phyloP scores from a whole-genome alignment of 1,284 basidiomycete genomes.

The Cryptococcus sp. region DNA sequence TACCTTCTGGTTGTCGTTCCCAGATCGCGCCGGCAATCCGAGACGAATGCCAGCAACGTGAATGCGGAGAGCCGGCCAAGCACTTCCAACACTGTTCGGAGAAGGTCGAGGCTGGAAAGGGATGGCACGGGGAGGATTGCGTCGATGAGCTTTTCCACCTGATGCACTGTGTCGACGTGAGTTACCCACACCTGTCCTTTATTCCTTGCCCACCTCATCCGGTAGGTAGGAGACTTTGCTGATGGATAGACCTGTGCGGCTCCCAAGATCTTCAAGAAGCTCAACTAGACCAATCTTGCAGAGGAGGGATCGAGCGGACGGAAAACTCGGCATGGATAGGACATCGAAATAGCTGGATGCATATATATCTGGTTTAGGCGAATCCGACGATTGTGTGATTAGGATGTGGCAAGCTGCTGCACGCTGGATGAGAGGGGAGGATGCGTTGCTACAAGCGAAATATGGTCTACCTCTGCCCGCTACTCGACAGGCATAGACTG shows the following conservation, averaged over 20 bases:
- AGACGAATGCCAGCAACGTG: constrained; percentile 66
- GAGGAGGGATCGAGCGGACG: too few relatives aligned
- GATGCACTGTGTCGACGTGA: constrained; percentile 83
- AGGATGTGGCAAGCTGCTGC: too few relatives aligned
- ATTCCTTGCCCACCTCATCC: background rate
- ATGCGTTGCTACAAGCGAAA: too few relatives aligned
- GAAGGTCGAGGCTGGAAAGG: constrained; percentile 66
- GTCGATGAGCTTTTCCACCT: constrained; percentile 66
- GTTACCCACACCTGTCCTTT: constrained; percentile 27
- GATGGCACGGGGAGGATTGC: constrained; percentile 81
- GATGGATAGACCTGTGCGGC: constrained; percentile 62
- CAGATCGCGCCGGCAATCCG: constrained; percentile 63
- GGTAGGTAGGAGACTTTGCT: background rate
- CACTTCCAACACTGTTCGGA: constrained; percentile 90
- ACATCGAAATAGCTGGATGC: background rate
- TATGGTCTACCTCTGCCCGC: too few relatives aligned
- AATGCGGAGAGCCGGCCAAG: constrained; percentile 65
- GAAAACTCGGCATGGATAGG: too few relatives aligned
- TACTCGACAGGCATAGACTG: constrained; percentile 78
- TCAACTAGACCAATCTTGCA: constrained; percentile 35
- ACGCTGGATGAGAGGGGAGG: too few relatives aligned
- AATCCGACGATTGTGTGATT: too few relatives aligned
- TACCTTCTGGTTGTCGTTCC: background rate
- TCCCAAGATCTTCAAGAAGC: constrained; percentile 67
- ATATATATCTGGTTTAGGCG: background rate